phyloP scores from a whole-genome alignment of 371 early-diverging fungal genomes.

The Syncephalastrum monosporum region DNA sequence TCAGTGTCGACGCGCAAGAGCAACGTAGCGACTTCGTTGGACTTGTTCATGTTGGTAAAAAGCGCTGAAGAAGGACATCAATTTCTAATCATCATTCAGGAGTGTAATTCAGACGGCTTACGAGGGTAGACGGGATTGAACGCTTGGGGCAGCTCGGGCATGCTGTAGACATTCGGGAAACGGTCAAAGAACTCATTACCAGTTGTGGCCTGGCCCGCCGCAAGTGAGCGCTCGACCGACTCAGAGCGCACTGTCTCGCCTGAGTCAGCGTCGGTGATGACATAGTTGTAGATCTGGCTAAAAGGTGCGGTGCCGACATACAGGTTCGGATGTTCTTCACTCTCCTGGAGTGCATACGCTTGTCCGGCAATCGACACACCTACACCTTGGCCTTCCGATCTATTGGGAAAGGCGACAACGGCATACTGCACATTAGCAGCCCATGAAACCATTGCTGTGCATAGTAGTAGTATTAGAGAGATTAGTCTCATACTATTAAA shows the following conservation, averaged over 20 bases:
- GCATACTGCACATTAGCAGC: slow-evolving; percentile 35
- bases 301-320: slow-evolving; percentile 38
- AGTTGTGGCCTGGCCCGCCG: slow-evolving; percentile 33
- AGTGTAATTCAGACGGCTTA: slow-evolving; percentile 16
- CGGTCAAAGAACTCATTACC: slow-evolving; percentile 60
- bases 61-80: slow-evolving; percentile 16
- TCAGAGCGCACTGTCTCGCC: slow-evolving; percentile 19
- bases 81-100: not conserved
- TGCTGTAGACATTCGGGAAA: slow-evolving; percentile 31
- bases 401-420: slow-evolving; percentile 41
- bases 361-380: slow-evolving; percentile 37
- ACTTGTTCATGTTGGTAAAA: slow-evolving; percentile 25
- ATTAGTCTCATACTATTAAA: not conserved
- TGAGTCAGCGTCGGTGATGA: slow-evolving; percentile 17
- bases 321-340: slow-evolving; percentile 30
- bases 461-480: slow-evolving; percentile 1
- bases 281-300: slow-evolving; percentile 36
- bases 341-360: slow-evolving; percentile 21
- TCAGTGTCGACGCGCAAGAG: slow-evolving; percentile 39
- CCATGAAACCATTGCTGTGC: slow-evolving; percentile 2
- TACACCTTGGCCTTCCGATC: slow-evolving; percentile 18
- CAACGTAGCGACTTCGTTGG: slow-evolving; percentile 46
- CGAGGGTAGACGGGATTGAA: slow-evolving; percentile 46
- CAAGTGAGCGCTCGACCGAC: slow-evolving; percentile 31
- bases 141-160: slow-evolving; percentile 55